Conservation (phyloP, 1,139 yeast species). For the Pichia sp. region DNA sequence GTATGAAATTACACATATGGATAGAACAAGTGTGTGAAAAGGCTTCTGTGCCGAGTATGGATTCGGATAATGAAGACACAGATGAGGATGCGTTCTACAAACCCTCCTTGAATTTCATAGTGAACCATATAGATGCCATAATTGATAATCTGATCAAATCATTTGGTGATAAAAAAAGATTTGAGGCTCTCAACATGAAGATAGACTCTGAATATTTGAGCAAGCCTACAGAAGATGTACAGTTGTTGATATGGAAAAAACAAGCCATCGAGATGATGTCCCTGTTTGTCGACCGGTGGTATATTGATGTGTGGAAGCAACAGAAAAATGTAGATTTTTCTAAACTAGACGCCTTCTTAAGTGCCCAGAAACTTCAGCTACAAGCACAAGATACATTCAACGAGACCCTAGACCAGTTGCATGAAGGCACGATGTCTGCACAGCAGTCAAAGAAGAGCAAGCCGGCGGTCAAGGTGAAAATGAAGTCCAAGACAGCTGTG, state of each 20-base stretch:
- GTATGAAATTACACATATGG: conserved; percentile 20
- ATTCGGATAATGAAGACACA: conserved; percentile 26
- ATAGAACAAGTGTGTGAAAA: conserved; percentile 37
- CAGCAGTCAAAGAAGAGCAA: conserved; percentile 16
- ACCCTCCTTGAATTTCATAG: conserved; percentile 30
- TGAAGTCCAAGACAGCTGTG: conserved; percentile 28
- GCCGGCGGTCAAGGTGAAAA: conserved; percentile 7
- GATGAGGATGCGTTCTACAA: conserved; percentile 47
- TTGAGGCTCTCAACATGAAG: too few relatives aligned
- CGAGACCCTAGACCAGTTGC: conserved; percentile 7
- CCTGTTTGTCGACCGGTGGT: conserved; percentile 20
- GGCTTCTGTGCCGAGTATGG: conserved; percentile 9
- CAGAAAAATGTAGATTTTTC: conserved; percentile 1
- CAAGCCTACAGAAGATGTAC: too few relatives aligned
- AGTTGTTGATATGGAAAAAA: conserved; percentile 12
- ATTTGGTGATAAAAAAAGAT: too few relatives aligned
- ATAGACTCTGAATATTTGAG: too few relatives aligned
- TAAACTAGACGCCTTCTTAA: background rate
- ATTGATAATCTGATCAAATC: too few relatives aligned
- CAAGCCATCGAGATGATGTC: conserved; percentile 21
- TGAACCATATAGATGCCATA: too few relatives aligned
- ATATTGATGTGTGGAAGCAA: conserved; percentile 5
- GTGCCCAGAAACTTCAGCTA: background rate
- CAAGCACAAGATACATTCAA: conserved; percentile 4
- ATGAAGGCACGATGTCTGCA: conserved; percentile 5